Evolutionary conservation across 257 asterid species (phyloP), one percentile per base, ranked within the genome.

Genomic region (Scutellaria barbata): DNA sequence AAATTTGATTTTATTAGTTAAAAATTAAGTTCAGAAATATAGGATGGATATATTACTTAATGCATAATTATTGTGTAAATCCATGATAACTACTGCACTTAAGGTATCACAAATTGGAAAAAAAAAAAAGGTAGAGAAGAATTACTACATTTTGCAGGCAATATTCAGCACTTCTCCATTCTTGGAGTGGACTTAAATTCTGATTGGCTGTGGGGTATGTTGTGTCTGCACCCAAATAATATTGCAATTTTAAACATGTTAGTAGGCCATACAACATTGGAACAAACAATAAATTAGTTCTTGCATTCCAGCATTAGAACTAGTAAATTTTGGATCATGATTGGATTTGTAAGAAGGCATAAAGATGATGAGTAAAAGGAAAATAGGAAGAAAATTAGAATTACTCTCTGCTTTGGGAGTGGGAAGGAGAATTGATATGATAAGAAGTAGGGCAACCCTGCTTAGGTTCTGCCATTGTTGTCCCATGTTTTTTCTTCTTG

Each of bases 61-160:
- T 22, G 25, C 25, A 22, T 22, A 22, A 22, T 1, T 22, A 22
- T 22, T 22, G 25, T 22, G 25, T 22, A 22, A 22, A 22, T 22
- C 25, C 25, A 22, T 1, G 25, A 22, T 22, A 22, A 22, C 2
- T 2, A 22, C 2, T 2, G 1, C 25, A 22, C 25, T 22, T 22
- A 2, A 22, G 1, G 25, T 22, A 22, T 22, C 2, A 22, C 25
- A 22, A 22, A 22, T 22, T 22, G 25, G 4, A 4, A 30, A 4
- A 30, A 0, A 30, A 18, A 22, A 10, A 9, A 56, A 1, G 17
- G 50, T 12, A 68, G 5, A 63, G 16, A 18, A 55, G 42, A 16
- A 42, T 30, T 79, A 85, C 93, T 79, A 85, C 93, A 25, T 74
- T 83, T 45, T 20, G n/a, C 45, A 85, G 70, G 80, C 94, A 87